These are phyloP conservation scores for Beauveria asiatica DNA, from an alignment of 2,329 filamentous ascomycete genomes.

Conservation along the genomic window DNA sequence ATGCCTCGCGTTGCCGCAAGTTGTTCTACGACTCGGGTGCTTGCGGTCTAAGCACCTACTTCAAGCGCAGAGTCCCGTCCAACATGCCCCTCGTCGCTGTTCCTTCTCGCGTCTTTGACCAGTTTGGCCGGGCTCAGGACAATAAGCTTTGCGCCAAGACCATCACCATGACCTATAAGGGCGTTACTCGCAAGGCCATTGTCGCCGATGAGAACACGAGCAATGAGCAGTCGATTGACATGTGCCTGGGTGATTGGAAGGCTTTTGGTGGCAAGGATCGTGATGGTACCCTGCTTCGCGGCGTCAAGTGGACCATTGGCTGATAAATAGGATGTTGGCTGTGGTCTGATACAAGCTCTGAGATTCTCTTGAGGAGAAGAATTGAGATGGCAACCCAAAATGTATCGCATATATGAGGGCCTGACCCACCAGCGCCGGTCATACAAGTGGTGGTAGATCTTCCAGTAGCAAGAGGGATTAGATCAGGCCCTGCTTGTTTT, in stretches of 20 bases:
- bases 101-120: conserved; percentile 7
- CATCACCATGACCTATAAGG: conserved; percentile 12
- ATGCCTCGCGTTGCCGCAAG: conserved; percentile 5
- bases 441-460: too few species aligned
- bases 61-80: conserved; percentile 3
- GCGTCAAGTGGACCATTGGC: conserved; percentile 10
- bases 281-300: conserved; percentile 5
- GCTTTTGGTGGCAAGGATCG: conserved; percentile 11
- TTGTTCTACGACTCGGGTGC: conserved; percentile 8
- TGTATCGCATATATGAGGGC: neutral
- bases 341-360: neutral
- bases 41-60: conserved; percentile 11
- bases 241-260: conserved; percentile 12
- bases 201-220: conserved; percentile 15
- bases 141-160: conserved; percentile 11
- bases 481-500: too few species aligned
- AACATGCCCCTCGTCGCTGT: conserved; percentile 9
- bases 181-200: conserved; percentile 12
- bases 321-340: neutral
- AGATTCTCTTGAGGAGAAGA: conserved; percentile 16
- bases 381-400: conserved; percentile 29
- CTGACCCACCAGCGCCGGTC: too few species aligned
- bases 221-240: conserved; percentile 17
- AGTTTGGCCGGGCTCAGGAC: conserved; percentile 6
- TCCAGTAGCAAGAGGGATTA: too few species aligned